Conservation (phyloP, 2,329 filamentous ascomycete genomes). For the Geosmithia putterillii region DNA sequence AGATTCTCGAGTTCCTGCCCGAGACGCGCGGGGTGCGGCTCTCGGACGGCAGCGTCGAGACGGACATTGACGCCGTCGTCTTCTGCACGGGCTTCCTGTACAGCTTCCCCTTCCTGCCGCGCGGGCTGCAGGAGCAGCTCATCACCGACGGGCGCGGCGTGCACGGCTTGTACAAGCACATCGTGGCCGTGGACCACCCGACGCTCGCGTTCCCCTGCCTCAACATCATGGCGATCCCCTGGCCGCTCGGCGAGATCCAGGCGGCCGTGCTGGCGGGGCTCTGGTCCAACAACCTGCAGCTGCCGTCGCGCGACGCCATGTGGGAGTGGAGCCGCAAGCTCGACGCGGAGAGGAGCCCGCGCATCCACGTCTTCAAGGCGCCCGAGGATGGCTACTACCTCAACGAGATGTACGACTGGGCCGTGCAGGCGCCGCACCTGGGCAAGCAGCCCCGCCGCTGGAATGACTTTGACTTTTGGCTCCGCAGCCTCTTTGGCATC, state of each 20-base stretch:
- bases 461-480: slow-evolving; percentile 60
- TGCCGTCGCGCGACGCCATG: slow-evolving; percentile 58
- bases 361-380: slow-evolving; percentile 15
- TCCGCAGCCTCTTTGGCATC: slow-evolving; percentile 51
- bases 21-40: slow-evolving; percentile 52
- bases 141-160: slow-evolving; percentile 60
- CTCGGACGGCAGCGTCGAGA: slow-evolving; percentile 50
- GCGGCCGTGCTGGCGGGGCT: slow-evolving; percentile 64
- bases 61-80: slow-evolving; percentile 60
- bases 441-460: slow-evolving; percentile 63
- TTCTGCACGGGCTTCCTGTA: slow-evolving; percentile 90
- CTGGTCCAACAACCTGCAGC: slow-evolving; percentile 56
- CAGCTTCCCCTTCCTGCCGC: slow-evolving; percentile 59
- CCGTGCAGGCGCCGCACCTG: slow-evolving; percentile 29
- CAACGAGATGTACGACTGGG: slow-evolving; percentile 56
- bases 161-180: slow-evolving; percentile 62
- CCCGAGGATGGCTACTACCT: slow-evolving; percentile 53
- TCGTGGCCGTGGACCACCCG: slow-evolving; percentile 65
- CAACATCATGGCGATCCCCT: slow-evolving; percentile 78
- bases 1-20: slow-evolving; percentile 44
- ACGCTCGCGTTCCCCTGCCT: slow-evolving; percentile 68
- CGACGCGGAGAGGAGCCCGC: slow-evolving; percentile 29
- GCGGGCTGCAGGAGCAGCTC: slow-evolving; percentile 31
- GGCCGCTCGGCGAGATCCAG: slow-evolving; percentile 69
- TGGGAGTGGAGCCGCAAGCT: slow-evolving; percentile 52